phyloP scores from a whole-genome alignment of 2,329 filamentous ascomycete genomes.

The Aspergillus sp. region DNA sequence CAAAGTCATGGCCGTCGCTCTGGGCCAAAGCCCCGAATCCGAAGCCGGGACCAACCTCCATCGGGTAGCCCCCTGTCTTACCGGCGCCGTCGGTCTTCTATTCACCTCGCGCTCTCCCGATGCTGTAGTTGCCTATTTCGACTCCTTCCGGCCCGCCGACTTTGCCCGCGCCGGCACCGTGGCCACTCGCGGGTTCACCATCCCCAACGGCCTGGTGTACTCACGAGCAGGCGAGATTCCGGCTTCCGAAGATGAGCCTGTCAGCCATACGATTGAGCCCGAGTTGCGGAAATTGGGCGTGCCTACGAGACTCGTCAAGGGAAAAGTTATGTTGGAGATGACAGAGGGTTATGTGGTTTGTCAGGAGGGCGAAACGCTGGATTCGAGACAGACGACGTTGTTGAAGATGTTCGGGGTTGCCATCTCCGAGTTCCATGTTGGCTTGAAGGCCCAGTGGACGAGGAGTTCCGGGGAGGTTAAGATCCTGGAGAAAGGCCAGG shows the following conservation, averaged over 20 bases:
- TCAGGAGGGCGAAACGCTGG: slow-evolving; percentile 72
- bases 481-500: slow-evolving; percentile 29
- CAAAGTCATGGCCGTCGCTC: slow-evolving; percentile 94
- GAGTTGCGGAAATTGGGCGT: slow-evolving; percentile 82
- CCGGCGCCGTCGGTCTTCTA: slow-evolving; percentile 79
- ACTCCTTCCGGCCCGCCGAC: slow-evolving; percentile 64
- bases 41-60: slow-evolving; percentile 74
- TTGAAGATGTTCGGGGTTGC: slow-evolving; percentile 90
- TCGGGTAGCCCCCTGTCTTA: slow-evolving; percentile 59
- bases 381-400: slow-evolving; percentile 85
- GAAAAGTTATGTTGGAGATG: slow-evolving; percentile 68
- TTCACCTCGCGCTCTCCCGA: slow-evolving; percentile 71
- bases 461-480: slow-evolving; percentile 33
- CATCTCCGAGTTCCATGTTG: slow-evolving; percentile 81
- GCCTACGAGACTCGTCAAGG: slow-evolving; percentile 80
- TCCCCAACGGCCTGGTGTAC: slow-evolving; percentile 78
- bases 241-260: slow-evolving; percentile 70
- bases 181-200: slow-evolving; percentile 65
- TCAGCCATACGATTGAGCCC: slow-evolving; percentile 83
- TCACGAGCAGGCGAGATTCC: slow-evolving; percentile 70
- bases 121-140: slow-evolving; percentile 65
- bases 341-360: slow-evolving; percentile 64
- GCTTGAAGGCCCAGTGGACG: slow-evolving; percentile 59
- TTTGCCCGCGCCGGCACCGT: slow-evolving; percentile 80
- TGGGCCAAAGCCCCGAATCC: slow-evolving; percentile 68